A percentile compares a stretch with the other conserved stretches of the same genome.
Conservation (phyloP, 2,329 filamentous ascomycete genomes). For the Fusarium tricinctum region DNA sequence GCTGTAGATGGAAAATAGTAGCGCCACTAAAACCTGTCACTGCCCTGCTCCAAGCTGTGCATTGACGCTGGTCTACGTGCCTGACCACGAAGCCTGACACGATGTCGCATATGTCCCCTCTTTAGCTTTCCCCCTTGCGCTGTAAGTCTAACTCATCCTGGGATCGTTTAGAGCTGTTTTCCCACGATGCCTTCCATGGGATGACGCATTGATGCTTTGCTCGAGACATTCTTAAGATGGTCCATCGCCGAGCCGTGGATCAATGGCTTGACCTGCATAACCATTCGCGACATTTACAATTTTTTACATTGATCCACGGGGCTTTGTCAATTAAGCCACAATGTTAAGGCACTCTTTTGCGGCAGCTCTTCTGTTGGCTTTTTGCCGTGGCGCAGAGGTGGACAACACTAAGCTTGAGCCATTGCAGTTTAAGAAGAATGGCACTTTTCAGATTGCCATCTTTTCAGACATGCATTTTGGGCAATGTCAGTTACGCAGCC, state of each 20-base stretch:
- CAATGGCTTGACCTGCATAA: neutral
- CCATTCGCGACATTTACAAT: neutral
- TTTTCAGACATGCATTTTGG: slow-evolving; percentile 48
- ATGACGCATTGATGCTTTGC: slow-evolving; percentile 34
- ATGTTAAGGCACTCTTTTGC: slow-evolving; percentile 9
- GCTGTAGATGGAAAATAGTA: neutral
- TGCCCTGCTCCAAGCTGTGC: neutral
- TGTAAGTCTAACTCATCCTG: slow-evolving; percentile 14
- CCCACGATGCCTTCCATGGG: neutral
- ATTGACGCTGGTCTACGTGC: slow-evolving; percentile 3
- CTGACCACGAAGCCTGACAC: slow-evolving; percentile 11
- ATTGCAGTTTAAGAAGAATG: slow-evolving; percentile 36
- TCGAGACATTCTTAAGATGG: slow-evolving; percentile 18
- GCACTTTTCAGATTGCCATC: slow-evolving; percentile 44
- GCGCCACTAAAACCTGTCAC: neutral
- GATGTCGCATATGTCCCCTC: slow-evolving; percentile 17
- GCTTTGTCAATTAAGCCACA: neutral
- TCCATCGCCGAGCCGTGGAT: slow-evolving; percentile 7
- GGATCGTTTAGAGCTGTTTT: slow-evolving; percentile 15
- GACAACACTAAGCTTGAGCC: slow-evolving; percentile 36
- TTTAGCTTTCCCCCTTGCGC: slow-evolving; percentile 5
- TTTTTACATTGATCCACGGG: neutral
- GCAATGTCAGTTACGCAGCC: slow-evolving; percentile 30
- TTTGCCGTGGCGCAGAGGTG: slow-evolving; percentile 15
- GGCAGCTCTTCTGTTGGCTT: slow-evolving; percentile 11